These are phyloP conservation scores for Schizochytrium sp. DNA, from an alignment of 108 stramenopile species.

Conservation along the genomic window DNA sequence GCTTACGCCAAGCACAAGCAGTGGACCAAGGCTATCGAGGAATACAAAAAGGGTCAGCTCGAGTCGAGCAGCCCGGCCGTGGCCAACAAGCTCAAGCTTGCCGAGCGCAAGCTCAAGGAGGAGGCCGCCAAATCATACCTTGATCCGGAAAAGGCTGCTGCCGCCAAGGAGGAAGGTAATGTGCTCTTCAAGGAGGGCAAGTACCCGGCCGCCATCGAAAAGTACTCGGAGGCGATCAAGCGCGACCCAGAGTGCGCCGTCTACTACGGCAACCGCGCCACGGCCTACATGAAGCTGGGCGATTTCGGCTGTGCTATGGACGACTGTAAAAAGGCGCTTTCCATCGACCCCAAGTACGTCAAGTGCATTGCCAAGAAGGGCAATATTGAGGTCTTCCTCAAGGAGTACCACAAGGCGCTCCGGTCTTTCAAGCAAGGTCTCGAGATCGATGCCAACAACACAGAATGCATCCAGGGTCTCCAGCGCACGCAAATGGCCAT, in stretches of 20 bases:
- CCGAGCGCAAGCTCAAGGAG: constrained; percentile 87
- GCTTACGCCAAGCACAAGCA: constrained; percentile 82
- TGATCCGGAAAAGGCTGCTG: constrained; percentile 87
- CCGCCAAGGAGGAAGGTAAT: constrained; percentile 94
- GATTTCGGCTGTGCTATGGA: constrained; percentile 89
- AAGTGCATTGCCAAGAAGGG: constrained; percentile 98
- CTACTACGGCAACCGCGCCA: constrained; percentile 92
- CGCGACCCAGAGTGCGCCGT: constrained; percentile 90
- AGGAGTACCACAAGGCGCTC: constrained; percentile 94
- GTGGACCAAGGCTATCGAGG: constrained; percentile 74
- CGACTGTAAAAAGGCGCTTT: constrained; percentile 84
- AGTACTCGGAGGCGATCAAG: constrained; percentile 89
- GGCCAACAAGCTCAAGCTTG: constrained; percentile 62
- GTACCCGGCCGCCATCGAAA: constrained; percentile 70
- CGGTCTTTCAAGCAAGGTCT: constrained; percentile 87
- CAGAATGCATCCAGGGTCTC: constrained; percentile 81
- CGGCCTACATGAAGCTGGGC: constrained; percentile 88
- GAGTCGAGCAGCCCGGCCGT: constrained; percentile 42
- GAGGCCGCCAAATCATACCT: constrained; percentile 72
- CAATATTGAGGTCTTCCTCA: constrained; percentile 90
- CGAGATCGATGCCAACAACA: constrained; percentile 70
- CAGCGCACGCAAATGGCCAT: constrained; percentile 64
- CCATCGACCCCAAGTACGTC: constrained; percentile 90
- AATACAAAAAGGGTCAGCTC: constrained; percentile 72
- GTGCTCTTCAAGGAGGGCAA: constrained; percentile 77